Conservation (phyloP, 2,329 filamentous ascomycete genomes). For the Colletotrichum simmondsii region DNA sequence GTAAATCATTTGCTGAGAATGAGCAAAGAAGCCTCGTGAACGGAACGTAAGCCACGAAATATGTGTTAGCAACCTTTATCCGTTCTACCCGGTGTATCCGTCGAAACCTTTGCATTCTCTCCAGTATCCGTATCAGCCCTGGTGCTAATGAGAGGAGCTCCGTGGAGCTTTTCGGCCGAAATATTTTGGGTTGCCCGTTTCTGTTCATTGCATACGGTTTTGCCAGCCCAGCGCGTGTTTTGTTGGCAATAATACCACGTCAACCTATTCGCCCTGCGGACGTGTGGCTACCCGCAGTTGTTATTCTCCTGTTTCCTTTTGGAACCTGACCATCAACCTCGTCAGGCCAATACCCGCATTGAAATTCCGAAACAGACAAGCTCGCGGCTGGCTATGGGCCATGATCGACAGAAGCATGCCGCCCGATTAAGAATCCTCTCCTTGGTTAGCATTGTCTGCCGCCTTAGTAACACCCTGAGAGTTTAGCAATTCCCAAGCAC, state of each 20-base stretch:
- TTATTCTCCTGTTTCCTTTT: slow-evolving; percentile 30
- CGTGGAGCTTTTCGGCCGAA: slow-evolving; percentile 5
- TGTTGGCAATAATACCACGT: slow-evolving; percentile 28
- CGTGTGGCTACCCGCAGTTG: slow-evolving; percentile 19
- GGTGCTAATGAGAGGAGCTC: background rate
- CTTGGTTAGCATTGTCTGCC: slow-evolving; percentile 7
- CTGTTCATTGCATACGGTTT: slow-evolving; percentile 18
- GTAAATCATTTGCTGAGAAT: slow-evolving; percentile 2
- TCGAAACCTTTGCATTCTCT: background rate
- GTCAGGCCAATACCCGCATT: slow-evolving; percentile 12
- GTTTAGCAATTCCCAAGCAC: background rate
- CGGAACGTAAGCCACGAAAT: slow-evolving; percentile 19
- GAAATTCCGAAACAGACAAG: slow-evolving; percentile 28
- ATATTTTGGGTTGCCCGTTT: slow-evolving; percentile 13
- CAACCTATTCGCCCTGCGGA: slow-evolving; percentile 23
- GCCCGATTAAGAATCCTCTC: slow-evolving; percentile 28
- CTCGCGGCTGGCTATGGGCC: slow-evolving; percentile 7
- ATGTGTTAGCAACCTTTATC: background rate
- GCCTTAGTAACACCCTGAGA: slow-evolving; percentile 5
- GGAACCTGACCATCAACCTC: slow-evolving; percentile 10
- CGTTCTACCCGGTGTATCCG: background rate
- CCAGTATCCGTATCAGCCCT: background rate
- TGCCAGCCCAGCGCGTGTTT: slow-evolving; percentile 4
- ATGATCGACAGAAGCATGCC: slow-evolving; percentile 24
- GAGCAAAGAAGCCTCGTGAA: slow-evolving; percentile 7